phyloP scores from a whole-genome alignment of 2,329 filamentous ascomycete genomes.

The Cercospora berteroae region DNA sequence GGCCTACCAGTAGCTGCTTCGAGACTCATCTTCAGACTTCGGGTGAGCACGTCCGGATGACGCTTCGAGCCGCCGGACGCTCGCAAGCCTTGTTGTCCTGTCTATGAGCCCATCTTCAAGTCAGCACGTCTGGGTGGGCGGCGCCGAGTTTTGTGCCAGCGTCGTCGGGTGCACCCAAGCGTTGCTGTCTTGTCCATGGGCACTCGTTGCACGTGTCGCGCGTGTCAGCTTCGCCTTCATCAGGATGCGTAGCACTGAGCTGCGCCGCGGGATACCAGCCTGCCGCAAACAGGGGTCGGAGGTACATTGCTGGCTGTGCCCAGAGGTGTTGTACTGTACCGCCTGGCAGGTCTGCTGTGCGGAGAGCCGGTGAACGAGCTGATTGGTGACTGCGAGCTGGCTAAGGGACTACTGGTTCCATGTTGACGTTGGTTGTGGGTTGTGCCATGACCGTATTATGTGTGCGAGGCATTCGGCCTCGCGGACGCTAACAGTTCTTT shows the following conservation, averaged over 20 bases:
- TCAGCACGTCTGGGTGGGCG: background rate
- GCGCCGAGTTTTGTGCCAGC: background rate
- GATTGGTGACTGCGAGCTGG: background rate
- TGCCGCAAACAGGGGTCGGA: conserved; percentile 1
- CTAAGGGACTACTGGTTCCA: background rate
- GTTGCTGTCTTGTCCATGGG: background rate
- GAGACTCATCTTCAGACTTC: too few relatives aligned
- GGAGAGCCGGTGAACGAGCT: background rate
- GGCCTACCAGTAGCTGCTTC: too few relatives aligned
- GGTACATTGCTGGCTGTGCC: conserved; percentile 5
- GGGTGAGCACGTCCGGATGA: too few relatives aligned
- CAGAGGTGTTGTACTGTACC: conserved; percentile 7
- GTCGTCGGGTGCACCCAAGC: background rate
- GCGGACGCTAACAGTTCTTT: background rate
- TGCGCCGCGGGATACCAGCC: background rate
- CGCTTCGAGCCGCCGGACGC: too few relatives aligned
- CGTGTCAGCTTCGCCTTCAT: background rate
- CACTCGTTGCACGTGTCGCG: background rate
- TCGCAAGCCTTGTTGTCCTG: too few relatives aligned
- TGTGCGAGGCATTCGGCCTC: conserved; percentile 7
- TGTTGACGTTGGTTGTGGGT: background rate
- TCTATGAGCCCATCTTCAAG: background rate
- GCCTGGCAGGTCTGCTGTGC: background rate
- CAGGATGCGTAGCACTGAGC: background rate
- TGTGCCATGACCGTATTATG: background rate